A percentile compares a stretch with the other conserved stretches of the same genome.
phyloP scores from a whole-genome alignment of 225 moss, liverwort and hornwort genomes.

The Marchantia paleacea region DNA sequence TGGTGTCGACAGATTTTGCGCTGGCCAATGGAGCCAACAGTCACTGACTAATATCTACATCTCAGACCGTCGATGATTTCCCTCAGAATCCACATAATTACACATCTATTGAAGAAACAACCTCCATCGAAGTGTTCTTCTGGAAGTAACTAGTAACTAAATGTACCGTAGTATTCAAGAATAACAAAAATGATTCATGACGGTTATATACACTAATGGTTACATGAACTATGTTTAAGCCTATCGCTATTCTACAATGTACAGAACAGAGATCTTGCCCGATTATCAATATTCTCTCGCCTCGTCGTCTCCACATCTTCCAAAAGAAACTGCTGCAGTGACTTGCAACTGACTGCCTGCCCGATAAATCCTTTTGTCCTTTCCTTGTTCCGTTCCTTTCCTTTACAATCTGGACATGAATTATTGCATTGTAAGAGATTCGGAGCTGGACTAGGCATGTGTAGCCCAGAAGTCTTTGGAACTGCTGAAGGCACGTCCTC shows the following conservation, averaged over 20 bases:
- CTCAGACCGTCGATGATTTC: not conserved
- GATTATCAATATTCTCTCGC: not conserved
- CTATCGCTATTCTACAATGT: not conserved
- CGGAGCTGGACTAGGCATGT: no score
- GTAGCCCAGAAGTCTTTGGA: no score
- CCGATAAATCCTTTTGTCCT: not conserved
- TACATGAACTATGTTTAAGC: not conserved
- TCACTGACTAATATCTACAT: not conserved
- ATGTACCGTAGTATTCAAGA: no score
- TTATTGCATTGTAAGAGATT: not conserved
- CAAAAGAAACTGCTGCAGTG: not conserved
- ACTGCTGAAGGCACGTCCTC: no score
- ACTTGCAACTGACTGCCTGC: not conserved
- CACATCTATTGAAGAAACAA: not conserved
- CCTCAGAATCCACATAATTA: not conserved
- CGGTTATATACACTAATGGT: not conserved
- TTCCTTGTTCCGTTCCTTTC: not conserved
- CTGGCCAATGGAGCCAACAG: constrained; percentile 18
- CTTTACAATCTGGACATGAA: not conserved
- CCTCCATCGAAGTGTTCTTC: not conserved
- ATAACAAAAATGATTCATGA: not conserved
- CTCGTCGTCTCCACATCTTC: not conserved
- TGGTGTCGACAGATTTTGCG: constrained; percentile 1
- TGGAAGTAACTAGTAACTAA: not conserved
- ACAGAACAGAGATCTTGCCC: not conserved